Evolutionary conservation across 2,329 filamentous ascomycete genomes (phyloP), one percentile per base, ranked within the genome.

Genomic region (Aspergillus floridensis): DNA sequence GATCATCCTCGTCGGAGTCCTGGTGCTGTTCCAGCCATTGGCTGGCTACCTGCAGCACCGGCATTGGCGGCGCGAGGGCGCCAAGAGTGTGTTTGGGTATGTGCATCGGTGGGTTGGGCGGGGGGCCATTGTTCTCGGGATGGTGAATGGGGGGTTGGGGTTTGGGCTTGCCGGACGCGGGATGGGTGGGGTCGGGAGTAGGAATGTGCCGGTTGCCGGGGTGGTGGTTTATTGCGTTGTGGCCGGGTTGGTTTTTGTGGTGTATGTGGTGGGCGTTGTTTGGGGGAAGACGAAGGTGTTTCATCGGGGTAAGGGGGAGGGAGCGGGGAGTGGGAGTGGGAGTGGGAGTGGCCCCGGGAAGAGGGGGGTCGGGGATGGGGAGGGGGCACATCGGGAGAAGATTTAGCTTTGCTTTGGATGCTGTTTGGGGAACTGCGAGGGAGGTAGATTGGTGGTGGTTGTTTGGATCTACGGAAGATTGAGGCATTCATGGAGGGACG

Each of bases 71-170:
- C 80, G 78, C 62, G 75, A 77, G 14, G 74, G 75, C 7, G 69
- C 68, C 14, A 79, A 80, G 35, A 80, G 78, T 1, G 62, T 77
- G 6, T 80, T 78, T 68, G 81, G 80, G 0, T 77, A 81, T 60
- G n/a, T 70, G 3, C 84, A 86, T 64, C 74, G 84, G 51, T 86
- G 84, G 84, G 66, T 84, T 26, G 84, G 84, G 19, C 77, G 84
- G 4, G 64, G 75, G 29, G 74, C 80, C 22, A 78, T 86, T 12
- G 73, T 78, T 0, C 70, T 85, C 0, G 84, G 81, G 3, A 81
- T 85, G 58, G 75, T 86, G 68, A 86, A 85, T 65, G 84, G 81
- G n/a, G 84, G 83, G 0, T 69, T 86, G 1, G 84, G 84, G 0
- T 77, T 85, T 41, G 70, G 74, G 59, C 71, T 83, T 19, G 79